Base-by-base conservation (phyloP, 768 basidiomycete genomes). In the Mycena rebaudengoi region DNA sequence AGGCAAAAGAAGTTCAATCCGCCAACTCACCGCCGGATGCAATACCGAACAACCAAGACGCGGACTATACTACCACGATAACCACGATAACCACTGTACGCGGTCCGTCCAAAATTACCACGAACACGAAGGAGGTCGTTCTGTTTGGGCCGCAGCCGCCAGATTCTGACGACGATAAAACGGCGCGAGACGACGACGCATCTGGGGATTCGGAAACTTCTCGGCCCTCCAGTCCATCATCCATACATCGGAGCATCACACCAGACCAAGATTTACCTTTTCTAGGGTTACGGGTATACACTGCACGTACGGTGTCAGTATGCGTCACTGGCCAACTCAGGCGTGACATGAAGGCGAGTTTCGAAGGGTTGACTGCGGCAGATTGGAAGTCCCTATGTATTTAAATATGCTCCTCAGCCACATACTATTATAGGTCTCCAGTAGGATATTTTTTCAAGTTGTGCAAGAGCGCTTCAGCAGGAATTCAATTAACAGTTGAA, bases 231-330 rank as follows among this genome's bases (percentile, higher is more conserved):
- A 65, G 58, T 25, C 45, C 59, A n/a, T 12, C 20, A 8, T 2
- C 23, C 33, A 1, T 32, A 28, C 14, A 43, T 13, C 4, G 18
- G 13, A 13, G 20, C 18, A 37, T 29, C 54, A 7, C 18, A 1
- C 43, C 43, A 13, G 54, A 55, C n/a, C 41, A 44, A n/a, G 23
- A 48, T 23, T 56, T 56, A 6, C 58, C 72, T 10, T 59, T 71
- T 13, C 45, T 73, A 1, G 71, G 70, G 7, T 29, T 72, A 32
- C 66, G 70, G 16, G 66, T 73, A 10, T 73, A 73, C 32, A 68
- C 70, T 1, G 50, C 70, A n/a, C 57, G 53, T 28, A 60, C 56
- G 1, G 67, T 69, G 10, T 28, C 41, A 7, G 69, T 69, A 4
- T 61, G 37, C 7, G 62, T 72, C 43, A 61, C 49, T n/a, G 72